Conservation (phyloP, 148 eudicot species). For the Rhododendron henanense region DNA sequence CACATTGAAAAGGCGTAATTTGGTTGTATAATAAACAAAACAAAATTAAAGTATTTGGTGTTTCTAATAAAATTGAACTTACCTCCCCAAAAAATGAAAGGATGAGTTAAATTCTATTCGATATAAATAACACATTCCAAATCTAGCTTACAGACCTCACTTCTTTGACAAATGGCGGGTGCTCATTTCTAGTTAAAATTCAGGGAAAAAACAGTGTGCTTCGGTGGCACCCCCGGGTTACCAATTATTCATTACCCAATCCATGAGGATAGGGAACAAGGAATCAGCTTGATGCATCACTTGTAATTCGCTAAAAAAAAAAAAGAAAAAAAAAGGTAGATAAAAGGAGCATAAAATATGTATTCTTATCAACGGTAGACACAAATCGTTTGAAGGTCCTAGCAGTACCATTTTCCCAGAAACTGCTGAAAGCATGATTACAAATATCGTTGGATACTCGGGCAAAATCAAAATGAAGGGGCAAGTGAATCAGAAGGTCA, state of each 20-base stretch:
- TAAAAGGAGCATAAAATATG: neutral
- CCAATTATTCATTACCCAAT: neutral
- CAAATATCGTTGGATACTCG: neutral
- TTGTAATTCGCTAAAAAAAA: neutral
- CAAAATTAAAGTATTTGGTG: neutral
- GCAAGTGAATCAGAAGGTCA: neutral
- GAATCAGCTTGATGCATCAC: neutral
- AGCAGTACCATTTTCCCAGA: neutral
- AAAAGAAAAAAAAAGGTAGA: neutral
- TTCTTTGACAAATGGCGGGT: neutral
- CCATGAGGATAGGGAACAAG: neutral
- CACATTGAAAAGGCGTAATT: neutral
- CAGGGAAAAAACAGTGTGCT: neutral
- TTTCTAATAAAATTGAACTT: neutral
- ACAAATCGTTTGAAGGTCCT: neutral
- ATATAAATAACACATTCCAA: neutral
- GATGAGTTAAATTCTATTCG: neutral
- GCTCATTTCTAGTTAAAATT: neutral
- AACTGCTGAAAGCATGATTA: neutral
- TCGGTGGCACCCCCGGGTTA: neutral
- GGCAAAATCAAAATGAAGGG: neutral
- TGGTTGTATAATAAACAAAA: neutral
- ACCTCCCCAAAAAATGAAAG: neutral
- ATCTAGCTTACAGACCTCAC: neutral
- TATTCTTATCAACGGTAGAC: neutral